Conservation (phyloP, 768 basidiomycete species). For the Leccinellum luteum region DNA sequence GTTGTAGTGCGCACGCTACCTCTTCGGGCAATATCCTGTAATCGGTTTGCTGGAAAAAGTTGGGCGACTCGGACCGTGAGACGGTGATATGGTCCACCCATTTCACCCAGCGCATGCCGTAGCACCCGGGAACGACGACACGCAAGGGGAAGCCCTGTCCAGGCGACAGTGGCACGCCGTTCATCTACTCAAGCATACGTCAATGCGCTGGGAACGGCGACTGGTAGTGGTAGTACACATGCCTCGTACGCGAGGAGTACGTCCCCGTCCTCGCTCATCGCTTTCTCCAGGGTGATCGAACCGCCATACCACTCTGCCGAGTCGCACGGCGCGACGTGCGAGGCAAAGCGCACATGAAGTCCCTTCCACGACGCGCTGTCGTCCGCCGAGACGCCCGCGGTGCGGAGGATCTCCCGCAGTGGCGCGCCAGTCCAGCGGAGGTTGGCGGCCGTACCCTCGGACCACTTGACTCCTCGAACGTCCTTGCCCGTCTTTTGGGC, state of each 20-base stretch:
- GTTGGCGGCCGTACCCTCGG: constrained; percentile 68
- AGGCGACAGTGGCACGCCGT: constrained; percentile 52
- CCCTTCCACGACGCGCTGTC: constrained; percentile 20
- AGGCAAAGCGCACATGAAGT: constrained; percentile 59
- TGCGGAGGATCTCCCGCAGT: constrained; percentile 53
- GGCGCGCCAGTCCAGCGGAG: constrained; percentile 63
- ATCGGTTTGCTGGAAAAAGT: constrained; percentile 71
- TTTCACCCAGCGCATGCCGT: constrained; percentile 75
- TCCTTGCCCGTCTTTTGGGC: constrained; percentile 43
- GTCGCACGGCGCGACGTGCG: constrained; percentile 57
- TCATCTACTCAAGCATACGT: constrained; percentile 45
- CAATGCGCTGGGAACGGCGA: neutral
- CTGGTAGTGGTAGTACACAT: neutral
- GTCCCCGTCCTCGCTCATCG: constrained; percentile 44
- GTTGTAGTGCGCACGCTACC: constrained; percentile 26
- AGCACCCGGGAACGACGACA: constrained; percentile 63
- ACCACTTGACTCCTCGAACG: constrained; percentile 62
- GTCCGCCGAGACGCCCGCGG: constrained; percentile 36
- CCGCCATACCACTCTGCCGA: constrained; percentile 63
- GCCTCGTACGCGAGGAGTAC: constrained; percentile 60
- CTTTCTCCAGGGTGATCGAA: constrained; percentile 56
- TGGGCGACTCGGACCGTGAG: constrained; percentile 53
- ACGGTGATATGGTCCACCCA: constrained; percentile 65
- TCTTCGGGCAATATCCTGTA: constrained; percentile 62
- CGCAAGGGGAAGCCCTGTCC: constrained; percentile 68